These are phyloP conservation scores for Bruguiera hainesii DNA, from an alignment of 441 rosid species.

Conservation along the genomic window DNA sequence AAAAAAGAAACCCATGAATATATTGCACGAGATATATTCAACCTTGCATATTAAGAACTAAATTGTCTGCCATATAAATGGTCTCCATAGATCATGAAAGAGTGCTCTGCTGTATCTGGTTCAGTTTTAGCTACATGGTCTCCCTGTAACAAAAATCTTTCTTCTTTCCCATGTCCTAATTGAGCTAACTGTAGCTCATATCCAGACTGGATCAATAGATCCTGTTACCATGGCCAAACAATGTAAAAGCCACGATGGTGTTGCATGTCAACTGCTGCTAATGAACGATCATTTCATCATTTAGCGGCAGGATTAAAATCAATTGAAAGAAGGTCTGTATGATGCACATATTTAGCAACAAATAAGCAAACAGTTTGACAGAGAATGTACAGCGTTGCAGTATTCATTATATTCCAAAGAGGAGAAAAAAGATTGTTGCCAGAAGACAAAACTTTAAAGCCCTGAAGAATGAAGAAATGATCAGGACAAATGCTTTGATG, in stretches of 20 bases:
- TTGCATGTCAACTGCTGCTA: conserved; percentile 1
- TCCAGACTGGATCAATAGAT: background rate
- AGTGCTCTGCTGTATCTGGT: too few species aligned
- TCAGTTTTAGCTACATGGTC: too few species aligned
- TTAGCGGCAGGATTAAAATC: background rate
- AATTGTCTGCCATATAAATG: background rate
- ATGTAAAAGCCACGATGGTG: background rate
- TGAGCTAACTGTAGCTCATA: too few species aligned
- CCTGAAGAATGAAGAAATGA: conserved; percentile 3
- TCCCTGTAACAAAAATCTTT: too few species aligned
- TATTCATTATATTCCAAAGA: background rate
- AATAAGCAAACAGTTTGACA: too few species aligned
- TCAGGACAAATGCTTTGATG: background rate
- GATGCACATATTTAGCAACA: background rate
- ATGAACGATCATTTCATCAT: conserved; percentile 4
- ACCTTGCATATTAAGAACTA: background rate
- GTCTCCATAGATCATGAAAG: too few species aligned
- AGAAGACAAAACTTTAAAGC: background rate
- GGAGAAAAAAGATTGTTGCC: background rate
- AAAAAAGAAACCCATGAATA: too few species aligned
- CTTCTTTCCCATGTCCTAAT: too few species aligned
- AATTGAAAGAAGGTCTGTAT: background rate
- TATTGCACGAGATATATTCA: background rate
- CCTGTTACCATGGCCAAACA: background rate
- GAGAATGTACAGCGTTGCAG: background rate